Base-by-base conservation (phyloP, 2,329 filamentous ascomycete species). In the Gaeumannomyces tritici region DNA sequence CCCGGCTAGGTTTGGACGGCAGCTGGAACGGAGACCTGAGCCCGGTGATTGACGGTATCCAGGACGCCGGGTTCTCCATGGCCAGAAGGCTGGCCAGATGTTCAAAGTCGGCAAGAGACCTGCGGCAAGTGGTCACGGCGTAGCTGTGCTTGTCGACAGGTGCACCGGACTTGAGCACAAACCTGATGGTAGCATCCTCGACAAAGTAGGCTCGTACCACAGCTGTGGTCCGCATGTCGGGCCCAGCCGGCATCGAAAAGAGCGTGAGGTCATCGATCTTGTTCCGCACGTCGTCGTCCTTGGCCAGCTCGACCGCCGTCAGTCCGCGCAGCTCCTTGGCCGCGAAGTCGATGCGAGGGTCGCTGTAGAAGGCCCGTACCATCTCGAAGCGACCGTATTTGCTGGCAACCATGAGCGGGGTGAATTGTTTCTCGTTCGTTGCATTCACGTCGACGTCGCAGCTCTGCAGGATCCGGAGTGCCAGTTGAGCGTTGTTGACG, bases 381-480 rank as follows among this genome's bases (percentile, higher is more conserved):
- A 96, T 91, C 69, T 98, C 95, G 62, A 96, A 89, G 65, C 95
- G 86, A 42, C 95, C 95, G 71, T 98, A 99, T 73, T 99, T 99
- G 82, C 93, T 98, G 9, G 93, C 93, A 65, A 99, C 89, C 95
- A 99, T 99, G 63, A 99, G 80, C 1, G 95, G 88, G 0, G 96
- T 99, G 71, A 99, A 98, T 59, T 86, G 89, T 76, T 91, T 96
- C 69, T 98, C 93, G 70, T 99, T 99, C 11, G 88, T 89, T 11
- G 93, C 93, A 74, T 99, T 99, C 62, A 93, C 90, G 71, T 99
- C 92, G n/a, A 92, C 89, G 68, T 99, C 95, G 74, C 93, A 96
- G 64, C 88, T 84, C 62, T 89, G 83, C 47, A 99, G 79, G 55
- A 98, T 89, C 64, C 85, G 84, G 62, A 87, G 72, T 2, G 91